phyloP scores from a whole-genome alignment of 106 monocot genomes.

The Dioscorea dumetorum region DNA sequence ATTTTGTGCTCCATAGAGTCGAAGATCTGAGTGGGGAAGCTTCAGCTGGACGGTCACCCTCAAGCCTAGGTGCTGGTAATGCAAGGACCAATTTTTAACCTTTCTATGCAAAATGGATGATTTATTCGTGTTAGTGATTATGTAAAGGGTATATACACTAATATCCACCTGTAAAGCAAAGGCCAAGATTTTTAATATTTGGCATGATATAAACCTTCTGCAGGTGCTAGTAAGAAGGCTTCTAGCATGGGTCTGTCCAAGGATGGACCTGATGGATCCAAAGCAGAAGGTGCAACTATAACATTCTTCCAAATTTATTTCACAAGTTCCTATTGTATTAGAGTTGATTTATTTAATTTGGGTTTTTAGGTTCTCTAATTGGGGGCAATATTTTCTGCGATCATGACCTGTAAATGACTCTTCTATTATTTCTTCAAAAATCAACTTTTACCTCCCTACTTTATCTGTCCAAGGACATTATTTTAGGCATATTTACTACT shows the following conservation, averaged over 20 bases:
- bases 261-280: slow-evolving; percentile 51
- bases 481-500: no score
- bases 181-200: no score
- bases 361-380: no score
- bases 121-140: background rate
- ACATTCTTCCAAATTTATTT: no score
- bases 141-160: background rate
- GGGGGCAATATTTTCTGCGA: no score
- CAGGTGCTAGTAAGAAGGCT: slow-evolving; percentile 74
- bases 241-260: slow-evolving; percentile 54
- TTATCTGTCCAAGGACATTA: no score
- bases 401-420: slow-evolving; percentile 4
- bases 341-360: no score
- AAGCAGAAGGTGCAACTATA: slow-evolving; percentile 42
- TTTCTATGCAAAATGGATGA: background rate
- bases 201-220: background rate
- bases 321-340: no score
- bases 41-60: slow-evolving; percentile 52
- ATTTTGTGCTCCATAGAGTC: slow-evolving; percentile 33
- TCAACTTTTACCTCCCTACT: background rate
- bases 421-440: background rate
- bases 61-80: slow-evolving; percentile 54
- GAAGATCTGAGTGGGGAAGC: slow-evolving; percentile 73
- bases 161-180: no score
- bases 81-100: background rate